Conservation (phyloP, 2,329 filamentous ascomycete species). For the Proliferodiscus dingleyae region DNA sequence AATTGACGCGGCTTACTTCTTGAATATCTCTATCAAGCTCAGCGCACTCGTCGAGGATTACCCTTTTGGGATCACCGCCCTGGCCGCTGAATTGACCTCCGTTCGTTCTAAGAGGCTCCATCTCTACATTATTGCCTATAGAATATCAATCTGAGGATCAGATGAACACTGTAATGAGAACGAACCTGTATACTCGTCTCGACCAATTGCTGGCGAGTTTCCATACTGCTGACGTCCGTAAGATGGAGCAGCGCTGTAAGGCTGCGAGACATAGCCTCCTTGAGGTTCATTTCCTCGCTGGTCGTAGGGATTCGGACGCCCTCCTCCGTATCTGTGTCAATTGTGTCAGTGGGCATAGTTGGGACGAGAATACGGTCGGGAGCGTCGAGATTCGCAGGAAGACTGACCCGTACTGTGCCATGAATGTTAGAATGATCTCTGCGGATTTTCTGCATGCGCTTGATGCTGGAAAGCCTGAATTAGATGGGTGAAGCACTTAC, state of each 20-base stretch:
- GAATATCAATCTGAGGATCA: not conserved
- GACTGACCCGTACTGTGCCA: constrained; percentile 32
- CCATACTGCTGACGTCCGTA: constrained; percentile 32
- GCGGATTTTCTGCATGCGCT: too few species aligned
- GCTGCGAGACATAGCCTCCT: not conserved
- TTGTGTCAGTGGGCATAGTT: not conserved
- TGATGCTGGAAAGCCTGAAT: constrained; percentile 15
- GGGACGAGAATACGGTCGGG: not conserved
- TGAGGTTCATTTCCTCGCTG: constrained; percentile 40
- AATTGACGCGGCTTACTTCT: constrained; percentile 60
- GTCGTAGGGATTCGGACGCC: constrained; percentile 54
- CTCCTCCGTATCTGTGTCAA: constrained; percentile 49
- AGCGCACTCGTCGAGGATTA: constrained; percentile 76
- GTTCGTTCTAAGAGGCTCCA: constrained; percentile 52
- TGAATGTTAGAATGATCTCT: constrained; percentile 28
- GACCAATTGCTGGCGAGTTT: constrained; percentile 38
- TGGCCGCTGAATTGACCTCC: constrained; percentile 42
- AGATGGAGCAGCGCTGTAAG: constrained; percentile 10
- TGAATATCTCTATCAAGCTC: constrained; percentile 75
- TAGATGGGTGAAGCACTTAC: constrained; percentile 22
- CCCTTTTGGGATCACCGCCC: constrained; percentile 62
- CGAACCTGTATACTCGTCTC: constrained; percentile 36
- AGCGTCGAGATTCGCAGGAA: constrained; percentile 1
- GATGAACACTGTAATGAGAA: constrained; percentile 3
- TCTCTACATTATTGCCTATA: constrained; percentile 53